Conservation (phyloP, 345 rosid species). For the Lepidium didymum region DNA sequence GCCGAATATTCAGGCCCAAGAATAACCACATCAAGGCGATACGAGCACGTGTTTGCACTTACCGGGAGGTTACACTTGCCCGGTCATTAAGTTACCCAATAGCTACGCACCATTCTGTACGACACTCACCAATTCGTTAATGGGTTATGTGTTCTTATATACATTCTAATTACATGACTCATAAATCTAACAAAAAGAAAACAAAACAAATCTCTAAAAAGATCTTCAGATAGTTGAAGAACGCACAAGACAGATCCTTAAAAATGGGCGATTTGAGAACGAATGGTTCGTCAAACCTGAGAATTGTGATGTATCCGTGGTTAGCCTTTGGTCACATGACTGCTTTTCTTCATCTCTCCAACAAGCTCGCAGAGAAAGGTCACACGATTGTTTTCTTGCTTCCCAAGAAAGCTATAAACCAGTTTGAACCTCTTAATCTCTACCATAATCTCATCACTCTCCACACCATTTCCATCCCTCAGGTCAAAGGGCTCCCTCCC, state of each 20-base stretch:
- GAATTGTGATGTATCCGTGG: conserved; percentile 52
- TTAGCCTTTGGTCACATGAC: conserved; percentile 52
- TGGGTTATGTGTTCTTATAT: neutral
- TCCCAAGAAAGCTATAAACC: conserved; percentile 35
- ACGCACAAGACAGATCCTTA: neutral
- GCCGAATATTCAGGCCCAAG: neutral
- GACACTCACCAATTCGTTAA: conserved; percentile 16
- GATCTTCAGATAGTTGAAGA: neutral
- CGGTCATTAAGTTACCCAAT: neutral
- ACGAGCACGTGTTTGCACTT: conserved; percentile 21
- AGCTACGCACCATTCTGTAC: neutral
- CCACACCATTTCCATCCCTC: conserved; percentile 39
- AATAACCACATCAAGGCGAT: neutral
- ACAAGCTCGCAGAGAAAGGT: conserved; percentile 47
- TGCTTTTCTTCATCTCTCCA: conserved; percentile 46
- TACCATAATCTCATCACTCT: conserved; percentile 43
- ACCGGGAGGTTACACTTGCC: conserved; percentile 18
- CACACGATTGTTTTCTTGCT: conserved; percentile 32
- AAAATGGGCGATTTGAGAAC: conserved; percentile 13
- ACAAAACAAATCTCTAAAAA: neutral
- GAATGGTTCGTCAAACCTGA: conserved; percentile 18
- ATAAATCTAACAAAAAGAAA: neutral
- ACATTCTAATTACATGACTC: neutral
- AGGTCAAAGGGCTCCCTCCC: conserved; percentile 54
- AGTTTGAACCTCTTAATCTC: conserved; percentile 33